Base-by-base conservation (phyloP, 495 filamentous ascomycete genomes). In the Tuber melanosporum region DNA sequence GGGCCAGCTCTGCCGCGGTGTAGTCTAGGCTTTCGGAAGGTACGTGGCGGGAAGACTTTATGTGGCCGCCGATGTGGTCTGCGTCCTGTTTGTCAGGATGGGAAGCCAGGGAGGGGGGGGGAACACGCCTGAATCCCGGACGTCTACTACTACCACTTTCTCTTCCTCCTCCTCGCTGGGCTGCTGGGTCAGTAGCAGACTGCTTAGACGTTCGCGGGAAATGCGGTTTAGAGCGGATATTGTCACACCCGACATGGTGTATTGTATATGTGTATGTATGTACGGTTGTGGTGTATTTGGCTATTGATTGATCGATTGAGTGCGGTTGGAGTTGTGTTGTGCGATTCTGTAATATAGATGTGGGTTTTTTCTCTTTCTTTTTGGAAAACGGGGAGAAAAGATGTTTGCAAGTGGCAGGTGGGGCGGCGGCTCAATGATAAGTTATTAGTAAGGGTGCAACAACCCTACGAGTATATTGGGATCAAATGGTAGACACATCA, bases 41-140 rank as follows among this genome's bases (percentile, higher is more conserved):
- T 52, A 92, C 88, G 87, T 97, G 92, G 47, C 87, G 88, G 32
- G 91, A 92, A 49, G 85, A 85, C 66, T 87, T 87, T 86, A 99
- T 99, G 86, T 99, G 95, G 76, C 95, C 95, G 81, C 95, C 95
- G 74, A 98, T 87, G 86, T 96, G 91, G 83, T 99, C 95, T 93
- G 75, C 70, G 10, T 17, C 57, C 57, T 66, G 14, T 66, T 32
- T 8, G 4, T 66, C 14, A 66, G n/a, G n/a, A 66, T 14, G 3
- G 57, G 49, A n/a, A n/a, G 22, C 22, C n/a, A 57, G 14, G 26
- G 57, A 12, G 6, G 57, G 26, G 76, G 57, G 70, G 12, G 70
- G 41, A 20, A 20, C 85, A 47, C 84, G 92, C 91, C 91, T 71
- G 89, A 90, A 85, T 95, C 95, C 77, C 95, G 91, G 62, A 98